Evolutionary conservation across 1,284 basidiomycete genomes (phyloP).

Genomic region (Pascua guehoae): DNA sequence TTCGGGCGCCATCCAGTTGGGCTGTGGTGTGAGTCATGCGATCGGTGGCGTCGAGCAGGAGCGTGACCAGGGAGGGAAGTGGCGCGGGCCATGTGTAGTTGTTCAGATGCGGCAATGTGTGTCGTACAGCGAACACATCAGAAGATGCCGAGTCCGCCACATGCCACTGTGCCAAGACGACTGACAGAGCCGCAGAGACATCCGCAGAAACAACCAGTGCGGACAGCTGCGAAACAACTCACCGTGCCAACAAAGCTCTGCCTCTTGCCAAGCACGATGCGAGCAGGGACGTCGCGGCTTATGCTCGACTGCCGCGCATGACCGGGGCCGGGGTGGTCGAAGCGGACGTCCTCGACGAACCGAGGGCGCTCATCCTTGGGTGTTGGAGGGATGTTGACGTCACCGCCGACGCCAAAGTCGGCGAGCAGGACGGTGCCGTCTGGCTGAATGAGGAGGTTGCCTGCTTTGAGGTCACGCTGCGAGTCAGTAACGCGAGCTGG

Average conservation of each 20-base stretch:
- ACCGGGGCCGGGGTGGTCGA: constrained; percentile 17
- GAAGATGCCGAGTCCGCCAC: too few species aligned
- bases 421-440: constrained; percentile 76
- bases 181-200: too few species aligned
- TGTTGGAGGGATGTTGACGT: constrained; percentile 26
- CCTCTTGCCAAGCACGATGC: constrained; percentile 58
- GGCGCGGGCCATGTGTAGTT: background rate
- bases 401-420: constrained; percentile 77
- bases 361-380: constrained; percentile 10
- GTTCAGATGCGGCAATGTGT: background rate
- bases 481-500: background rate
- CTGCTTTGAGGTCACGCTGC: constrained; percentile 57
- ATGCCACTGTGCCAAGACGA: too few species aligned
- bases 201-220: too few species aligned
- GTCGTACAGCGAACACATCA: background rate
- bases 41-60: too few species aligned
- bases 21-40: constrained; percentile 44
- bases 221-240: too few species aligned
- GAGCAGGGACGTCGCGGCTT: constrained; percentile 9
- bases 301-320: constrained; percentile 1
- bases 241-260: constrained; percentile 87
- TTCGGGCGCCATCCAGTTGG: constrained; percentile 98
- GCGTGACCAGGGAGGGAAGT: background rate
- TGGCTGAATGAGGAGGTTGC: constrained; percentile 83
- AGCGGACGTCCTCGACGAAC: constrained; percentile 26